Evolutionary conservation across 2,329 filamentous ascomycete species (phyloP).

Genomic region (Fusarium tuaranense): DNA sequence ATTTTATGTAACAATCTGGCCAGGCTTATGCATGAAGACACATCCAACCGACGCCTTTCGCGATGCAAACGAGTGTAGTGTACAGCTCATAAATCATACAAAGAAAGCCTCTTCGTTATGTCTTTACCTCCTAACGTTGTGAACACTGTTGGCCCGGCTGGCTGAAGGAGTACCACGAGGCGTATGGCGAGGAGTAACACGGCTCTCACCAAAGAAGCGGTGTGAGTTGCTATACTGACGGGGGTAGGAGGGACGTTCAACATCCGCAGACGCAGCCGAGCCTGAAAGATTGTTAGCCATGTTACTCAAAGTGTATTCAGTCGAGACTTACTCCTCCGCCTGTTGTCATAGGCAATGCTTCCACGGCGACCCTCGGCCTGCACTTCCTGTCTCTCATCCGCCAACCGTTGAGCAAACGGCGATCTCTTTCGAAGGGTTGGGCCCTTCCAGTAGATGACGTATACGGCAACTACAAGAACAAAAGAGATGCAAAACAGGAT

Average conservation of each 20-base stretch:
- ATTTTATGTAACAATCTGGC: background rate
- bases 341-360: constrained; percentile 42
- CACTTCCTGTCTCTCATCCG: constrained; percentile 53
- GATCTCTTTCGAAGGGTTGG: constrained; percentile 69
- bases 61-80: background rate
- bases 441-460: constrained; percentile 75
- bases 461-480: constrained; percentile 71
- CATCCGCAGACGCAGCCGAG: constrained; percentile 30
- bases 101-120: background rate
- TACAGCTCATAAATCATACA: background rate
- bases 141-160: constrained; percentile 41
- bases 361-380: constrained; percentile 45
- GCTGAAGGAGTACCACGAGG: constrained; percentile 53
- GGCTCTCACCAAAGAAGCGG: constrained; percentile 56
- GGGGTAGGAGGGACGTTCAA: constrained; percentile 31
- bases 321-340: constrained; percentile 45
- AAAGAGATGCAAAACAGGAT: constrained; percentile 73
- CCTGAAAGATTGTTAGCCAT: constrained; percentile 34
- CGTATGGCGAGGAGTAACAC: constrained; percentile 53
- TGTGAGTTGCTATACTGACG: constrained; percentile 54
- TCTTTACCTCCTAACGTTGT: background rate
- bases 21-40: background rate
- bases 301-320: rapidly evolving
- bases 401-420: constrained; percentile 73
- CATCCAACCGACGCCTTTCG: background rate